Evolutionary conservation across 2,329 filamentous ascomycete species (phyloP), one percentile per base, ranked within the genome.

Genomic region (Aspergillus novoparasiticus): DNA sequence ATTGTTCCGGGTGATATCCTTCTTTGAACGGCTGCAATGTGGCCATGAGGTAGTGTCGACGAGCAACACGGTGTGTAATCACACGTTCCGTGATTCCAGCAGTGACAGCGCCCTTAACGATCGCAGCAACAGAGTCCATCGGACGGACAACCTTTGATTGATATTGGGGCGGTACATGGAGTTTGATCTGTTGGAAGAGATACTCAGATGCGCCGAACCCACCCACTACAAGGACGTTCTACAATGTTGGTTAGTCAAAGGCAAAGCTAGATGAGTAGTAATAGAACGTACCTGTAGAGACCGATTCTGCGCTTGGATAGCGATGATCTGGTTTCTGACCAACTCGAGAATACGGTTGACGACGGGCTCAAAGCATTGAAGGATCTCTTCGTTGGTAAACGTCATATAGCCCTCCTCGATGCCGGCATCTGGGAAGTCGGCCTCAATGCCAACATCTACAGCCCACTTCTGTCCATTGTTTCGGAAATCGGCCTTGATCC

Each of bases 381-480:
- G 85, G 72, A 99, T 98, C 80, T 99, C 95, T 81, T 98, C 95
- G 77, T 99, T 98, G 66, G 94, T 98, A 78, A 99, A 99, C 2
- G 94, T 98, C 95, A 99, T 99, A 83, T 97, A 98, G 57, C 95
- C 94, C 80, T 99, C 95, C 81, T 98, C 95, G 71, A 99, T 98
- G 71, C 93, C 94, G 36, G 95, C 95, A 76, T 98, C 95, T 45
- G 94, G 94, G 82, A 96, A 98, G 76, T 98, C 95, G 50, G 94
- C 93, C 83, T 99, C 95, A 73, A 99, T 98, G 75, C 95, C 95
- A 57, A 99, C 95, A 76, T 99, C 95, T 23, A 98, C 94, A 51
- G 95, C 95, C 95, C 95, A 98, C 80, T 98, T 98, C 80, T 98
- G 94, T 57, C 94, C 94, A 79, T 97, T 98, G 83, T 98, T 98